phyloP scores from a whole-genome alignment of 192 early-diverging fungal species.

The Rhizophagus prolifer region DNA sequence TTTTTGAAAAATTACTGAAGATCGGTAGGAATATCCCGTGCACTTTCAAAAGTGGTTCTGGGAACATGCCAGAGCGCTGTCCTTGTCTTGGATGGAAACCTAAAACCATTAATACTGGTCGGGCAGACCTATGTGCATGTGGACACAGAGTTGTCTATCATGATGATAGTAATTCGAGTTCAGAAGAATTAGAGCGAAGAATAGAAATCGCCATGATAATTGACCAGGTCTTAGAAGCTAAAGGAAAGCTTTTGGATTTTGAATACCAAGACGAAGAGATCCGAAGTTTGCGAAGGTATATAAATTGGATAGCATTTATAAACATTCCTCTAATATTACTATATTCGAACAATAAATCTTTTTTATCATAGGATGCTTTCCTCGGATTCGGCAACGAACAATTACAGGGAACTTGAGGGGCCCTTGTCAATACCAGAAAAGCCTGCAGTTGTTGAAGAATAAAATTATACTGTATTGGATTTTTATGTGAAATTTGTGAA shows the following conservation, averaged over 20 bases:
- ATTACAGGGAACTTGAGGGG: no score
- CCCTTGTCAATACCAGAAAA: neutral
- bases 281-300: conserved; percentile 44
- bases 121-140: conserved; percentile 45
- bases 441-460: conserved; percentile 4
- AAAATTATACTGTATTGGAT: no score
- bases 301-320: no score
- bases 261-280: conserved; percentile 53
- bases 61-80: conserved; percentile 27
- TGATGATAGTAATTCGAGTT: conserved; percentile 23
- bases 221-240: conserved; percentile 51
- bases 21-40: conserved; percentile 52
- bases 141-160: conserved; percentile 47
- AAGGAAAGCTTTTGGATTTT: conserved; percentile 52
- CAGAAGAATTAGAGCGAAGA: conserved; percentile 47
- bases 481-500: no score
- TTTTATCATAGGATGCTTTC: neutral
- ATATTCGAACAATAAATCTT: neutral
- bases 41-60: conserved; percentile 12
- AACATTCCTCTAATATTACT: neutral
- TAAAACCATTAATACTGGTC: conserved; percentile 33
- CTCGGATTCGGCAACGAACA: neutral
- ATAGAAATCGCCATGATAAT: conserved; percentile 51
- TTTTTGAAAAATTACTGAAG: conserved; percentile 48
- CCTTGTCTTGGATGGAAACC: conserved; percentile 53